Base-by-base conservation (phyloP, 106 monocot genomes). In the Dendrobium nobile region DNA sequence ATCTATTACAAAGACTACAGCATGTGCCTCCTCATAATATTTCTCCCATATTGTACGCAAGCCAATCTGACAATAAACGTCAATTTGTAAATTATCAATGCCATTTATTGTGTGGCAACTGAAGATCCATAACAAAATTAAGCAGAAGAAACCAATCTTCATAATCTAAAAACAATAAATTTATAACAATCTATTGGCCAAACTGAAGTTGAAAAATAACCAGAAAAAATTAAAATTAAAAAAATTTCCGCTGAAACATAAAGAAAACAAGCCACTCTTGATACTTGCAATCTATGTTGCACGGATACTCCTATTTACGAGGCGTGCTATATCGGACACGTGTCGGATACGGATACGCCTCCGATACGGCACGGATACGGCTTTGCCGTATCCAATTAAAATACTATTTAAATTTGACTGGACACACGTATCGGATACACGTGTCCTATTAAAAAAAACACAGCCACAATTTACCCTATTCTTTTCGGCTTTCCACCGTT, bases 21-120 rank as follows among this genome's bases (percentile, higher is more conserved):
- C 92, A 91, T 98, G 94, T n/a, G 97, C 94, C 82, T 98, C 97
- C 79, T 98, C 97, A 81, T 95, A 98, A 70, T 98, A 98, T 84
- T 98, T 98, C 87, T 98, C 97, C 94, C 94, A 98, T 55, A 98
- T 98, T 84, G 97, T 87, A 9, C 94, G 97, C 51, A 98, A 78
- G 65, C 97, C 97, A 88, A 92, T 55, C 97, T 98, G 82, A 72
- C 77, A 79, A 37, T 58, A 79, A 19, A 82, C 54, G 28, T 73
- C 56, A 79, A 86, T 44, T 76, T 10, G 16, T 27, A 48, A 76
- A 76, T 76, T 44, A 44, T 42, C 41, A 42, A 20, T 43, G 6
- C 16, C 3, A 70, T 31, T 68, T 31, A 20, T 61, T 61, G 61
- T 68, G 31, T 13, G 11, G 11, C n/a, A 70, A 37, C 70, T 70